Conservation (phyloP, 176 grass and related monocot genomes). For the Hordeum marinum region DNA sequence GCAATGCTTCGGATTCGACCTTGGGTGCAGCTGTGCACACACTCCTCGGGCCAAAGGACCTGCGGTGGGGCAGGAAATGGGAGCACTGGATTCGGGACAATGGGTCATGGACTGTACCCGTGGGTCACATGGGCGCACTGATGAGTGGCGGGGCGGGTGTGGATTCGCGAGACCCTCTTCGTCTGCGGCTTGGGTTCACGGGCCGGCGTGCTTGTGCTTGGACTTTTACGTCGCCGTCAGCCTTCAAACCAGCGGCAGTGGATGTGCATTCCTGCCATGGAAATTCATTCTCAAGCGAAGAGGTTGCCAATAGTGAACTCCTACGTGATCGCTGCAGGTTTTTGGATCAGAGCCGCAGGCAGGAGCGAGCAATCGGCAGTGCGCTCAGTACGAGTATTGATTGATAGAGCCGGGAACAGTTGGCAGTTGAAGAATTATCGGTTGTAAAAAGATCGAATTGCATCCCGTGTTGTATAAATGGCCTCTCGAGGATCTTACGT, state of each 20-base stretch:
- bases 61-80: not conserved
- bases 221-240: constrained; percentile 4
- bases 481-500: too few species aligned
- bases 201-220: constrained; percentile 3
- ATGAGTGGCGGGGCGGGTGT: not conserved
- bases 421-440: not conserved
- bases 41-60: not conserved
- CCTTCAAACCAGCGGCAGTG: not conserved
- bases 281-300: not conserved
- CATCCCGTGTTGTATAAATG: not conserved
- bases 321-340: not conserved
- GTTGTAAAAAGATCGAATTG: not conserved
- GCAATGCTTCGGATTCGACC: not conserved
- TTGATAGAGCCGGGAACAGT: not conserved
- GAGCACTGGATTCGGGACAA: constrained; percentile 2
- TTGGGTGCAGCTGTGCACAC: not conserved
- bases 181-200: constrained; percentile 12
- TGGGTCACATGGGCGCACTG: constrained; percentile 28
- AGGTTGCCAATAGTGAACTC: not conserved
- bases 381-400: not conserved
- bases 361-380: not conserved
- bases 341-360: not conserved
- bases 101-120: not conserved
- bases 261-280: not conserved
- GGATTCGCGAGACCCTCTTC: constrained; percentile 14